Conservation (phyloP, 108 stramenopile species). For the Schizochytrium sp. region DNA sequence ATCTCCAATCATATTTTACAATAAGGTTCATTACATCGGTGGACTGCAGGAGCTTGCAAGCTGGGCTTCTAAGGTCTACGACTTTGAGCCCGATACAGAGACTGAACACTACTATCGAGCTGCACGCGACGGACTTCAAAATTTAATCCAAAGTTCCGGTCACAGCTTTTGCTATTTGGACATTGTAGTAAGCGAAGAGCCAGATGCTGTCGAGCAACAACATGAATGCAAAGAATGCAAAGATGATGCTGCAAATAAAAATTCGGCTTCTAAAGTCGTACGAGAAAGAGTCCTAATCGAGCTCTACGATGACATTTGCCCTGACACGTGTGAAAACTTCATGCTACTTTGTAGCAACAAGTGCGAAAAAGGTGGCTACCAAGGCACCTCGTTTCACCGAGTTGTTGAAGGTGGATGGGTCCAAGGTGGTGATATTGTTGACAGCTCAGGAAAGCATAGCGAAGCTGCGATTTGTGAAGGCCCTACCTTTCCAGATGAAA, state of each 20-base stretch:
- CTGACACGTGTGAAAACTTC: conserved; percentile 58
- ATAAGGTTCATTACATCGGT: conserved; percentile 55
- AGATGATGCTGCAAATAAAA: neutral
- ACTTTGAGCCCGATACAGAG: neutral
- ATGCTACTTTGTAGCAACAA: neutral
- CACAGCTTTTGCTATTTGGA: conserved; percentile 43
- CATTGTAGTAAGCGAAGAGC: neutral
- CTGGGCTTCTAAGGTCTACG: conserved; percentile 6
- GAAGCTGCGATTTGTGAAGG: neutral
- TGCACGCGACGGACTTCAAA: neutral
- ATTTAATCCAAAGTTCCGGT: neutral
- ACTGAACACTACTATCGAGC: neutral
- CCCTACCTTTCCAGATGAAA: conserved; percentile 57
- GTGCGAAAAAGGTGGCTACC: neutral
- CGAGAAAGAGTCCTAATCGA: conserved; percentile 56
- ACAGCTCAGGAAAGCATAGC: conserved; percentile 47
- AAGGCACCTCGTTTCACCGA: conserved; percentile 31
- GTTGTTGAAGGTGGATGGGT: conserved; percentile 52
- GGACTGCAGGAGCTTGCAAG: neutral
- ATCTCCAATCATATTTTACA: conserved; percentile 38
- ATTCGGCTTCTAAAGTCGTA: neutral
- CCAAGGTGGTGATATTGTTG: conserved; percentile 61
- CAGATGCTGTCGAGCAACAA: neutral
- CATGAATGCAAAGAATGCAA: conserved; percentile 20
- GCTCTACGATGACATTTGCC: conserved; percentile 62